Conservation (phyloP, 163 green algal species). For the Trebouxiophyceae sp. region DNA sequence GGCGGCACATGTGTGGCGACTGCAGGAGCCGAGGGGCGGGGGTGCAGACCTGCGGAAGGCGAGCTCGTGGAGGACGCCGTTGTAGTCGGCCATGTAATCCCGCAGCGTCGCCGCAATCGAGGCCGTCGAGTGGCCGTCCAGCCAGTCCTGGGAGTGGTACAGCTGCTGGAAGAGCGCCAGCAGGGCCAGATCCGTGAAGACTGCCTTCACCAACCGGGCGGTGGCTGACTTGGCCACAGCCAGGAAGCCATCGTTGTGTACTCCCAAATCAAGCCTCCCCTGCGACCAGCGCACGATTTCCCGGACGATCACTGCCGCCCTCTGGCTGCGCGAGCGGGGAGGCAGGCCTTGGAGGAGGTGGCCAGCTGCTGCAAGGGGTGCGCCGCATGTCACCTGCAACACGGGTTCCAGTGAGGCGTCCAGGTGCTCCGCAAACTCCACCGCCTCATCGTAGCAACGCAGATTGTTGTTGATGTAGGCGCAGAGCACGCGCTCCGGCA, state of each 20-base stretch:
- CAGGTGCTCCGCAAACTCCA: slow-evolving; percentile 63
- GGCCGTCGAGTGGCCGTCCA: slow-evolving; percentile 11
- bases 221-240: slow-evolving; percentile 27
- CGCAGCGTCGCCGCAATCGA: slow-evolving; percentile 47
- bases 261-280: slow-evolving; percentile 50
- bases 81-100: slow-evolving; percentile 46
- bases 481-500: slow-evolving; percentile 50
- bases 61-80: slow-evolving; percentile 24
- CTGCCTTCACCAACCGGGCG: slow-evolving; percentile 10
- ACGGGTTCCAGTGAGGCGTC: slow-evolving; percentile 28
- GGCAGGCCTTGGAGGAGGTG: background rate
- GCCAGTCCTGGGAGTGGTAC: slow-evolving; percentile 15
- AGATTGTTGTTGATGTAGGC: slow-evolving; percentile 75
- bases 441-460: slow-evolving; percentile 59
- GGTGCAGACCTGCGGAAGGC: slow-evolving; percentile 24
- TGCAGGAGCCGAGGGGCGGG: too few relatives aligned
- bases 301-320: too few relatives aligned
- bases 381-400: slow-evolving; percentile 7
- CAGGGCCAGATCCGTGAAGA: slow-evolving; percentile 38
- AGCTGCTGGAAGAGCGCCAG: slow-evolving; percentile 34
- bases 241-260: slow-evolving; percentile 44
- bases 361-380: background rate
- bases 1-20: too few relatives aligned
- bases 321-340: background rate
- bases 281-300: too few relatives aligned